Conservation (phyloP, 352 stramenopile genomes). For the Globisporangium heterothallicum region DNA sequence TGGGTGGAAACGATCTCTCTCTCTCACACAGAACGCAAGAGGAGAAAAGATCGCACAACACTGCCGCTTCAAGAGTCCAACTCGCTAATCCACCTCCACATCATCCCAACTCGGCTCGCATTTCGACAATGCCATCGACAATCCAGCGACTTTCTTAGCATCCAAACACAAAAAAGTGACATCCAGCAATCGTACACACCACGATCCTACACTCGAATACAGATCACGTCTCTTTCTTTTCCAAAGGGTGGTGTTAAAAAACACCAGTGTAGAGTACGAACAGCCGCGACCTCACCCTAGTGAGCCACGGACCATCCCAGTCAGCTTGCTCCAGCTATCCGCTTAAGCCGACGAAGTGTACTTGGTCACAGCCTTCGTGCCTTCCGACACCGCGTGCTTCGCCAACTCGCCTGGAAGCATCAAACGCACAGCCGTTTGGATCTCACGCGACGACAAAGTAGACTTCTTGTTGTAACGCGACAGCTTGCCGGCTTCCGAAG, state of each 20-base stretch:
- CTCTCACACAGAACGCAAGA: no score
- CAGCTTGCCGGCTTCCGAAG: slow-evolving; percentile 93
- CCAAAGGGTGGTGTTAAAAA: slow-evolving; percentile 83
- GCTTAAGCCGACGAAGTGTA: slow-evolving; percentile 86
- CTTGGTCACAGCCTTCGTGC: slow-evolving; percentile 95
- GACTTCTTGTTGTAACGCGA: slow-evolving; percentile 99
- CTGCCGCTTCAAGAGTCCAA: no score
- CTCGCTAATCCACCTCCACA: no score
- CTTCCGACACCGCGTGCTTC: slow-evolving; percentile 96
- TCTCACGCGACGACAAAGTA: slow-evolving; percentile 94
- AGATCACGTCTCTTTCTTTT: slow-evolving; percentile 19
- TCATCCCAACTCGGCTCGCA: no score
- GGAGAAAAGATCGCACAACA: no score
- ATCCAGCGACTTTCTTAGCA: no score
- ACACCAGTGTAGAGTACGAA: slow-evolving; percentile 48
- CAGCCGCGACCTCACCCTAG: neutral
- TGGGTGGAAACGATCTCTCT: no score
- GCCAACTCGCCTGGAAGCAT: slow-evolving; percentile 96
- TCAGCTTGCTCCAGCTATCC: neutral
- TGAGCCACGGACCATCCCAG: slow-evolving; percentile 1
- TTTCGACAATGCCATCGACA: no score
- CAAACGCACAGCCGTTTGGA: slow-evolving; percentile 94
- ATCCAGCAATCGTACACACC: no score
- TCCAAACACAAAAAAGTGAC: no score
- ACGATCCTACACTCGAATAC: neutral